These are phyloP conservation scores for Exsudoporus frostii DNA, from an alignment of 768 basidiomycete species.

Conservation along the genomic window DNA sequence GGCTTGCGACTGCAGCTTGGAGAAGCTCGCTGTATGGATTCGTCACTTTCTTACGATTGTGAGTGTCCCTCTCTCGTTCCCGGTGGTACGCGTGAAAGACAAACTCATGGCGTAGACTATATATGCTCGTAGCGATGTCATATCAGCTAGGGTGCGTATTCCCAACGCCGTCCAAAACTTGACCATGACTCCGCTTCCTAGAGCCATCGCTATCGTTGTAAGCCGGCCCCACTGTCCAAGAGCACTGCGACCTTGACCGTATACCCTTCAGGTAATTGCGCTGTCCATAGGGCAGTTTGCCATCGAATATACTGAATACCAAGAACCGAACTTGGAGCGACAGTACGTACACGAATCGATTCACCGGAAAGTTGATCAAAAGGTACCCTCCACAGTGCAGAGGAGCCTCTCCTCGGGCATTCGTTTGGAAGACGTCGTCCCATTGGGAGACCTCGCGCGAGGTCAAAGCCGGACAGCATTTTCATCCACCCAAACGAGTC, in stretches of 20 bases:
- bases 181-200: constrained; percentile 10
- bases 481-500: constrained; percentile 63
- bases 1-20: constrained; percentile 50
- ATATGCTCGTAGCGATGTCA: constrained; percentile 75
- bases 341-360: constrained; percentile 17
- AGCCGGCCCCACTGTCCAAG: neutral
- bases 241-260: neutral
- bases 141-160: constrained; percentile 61
- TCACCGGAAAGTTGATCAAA: neutral
- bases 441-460: constrained; percentile 38
- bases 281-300: constrained; percentile 58
- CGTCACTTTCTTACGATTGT: constrained; percentile 62
- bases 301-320: constrained; percentile 37
- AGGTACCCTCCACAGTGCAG: constrained; percentile 9
- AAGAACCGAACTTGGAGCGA: constrained; percentile 14
- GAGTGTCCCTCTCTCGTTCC: constrained; percentile 22
- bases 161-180: neutral
- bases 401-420: constrained; percentile 24
- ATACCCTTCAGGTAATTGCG: constrained; percentile 44
- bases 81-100: neutral
- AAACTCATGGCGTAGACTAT: constrained; percentile 42
- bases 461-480: constrained; percentile 54
- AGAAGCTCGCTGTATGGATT: constrained; percentile 52
- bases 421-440: constrained; percentile 4
- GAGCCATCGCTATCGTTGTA: constrained; percentile 27